Evolutionary conservation across 1,284 basidiomycete species (phyloP), one percentile per base, ranked within the genome.

Genomic region (Exsudoporus floridanus): DNA sequence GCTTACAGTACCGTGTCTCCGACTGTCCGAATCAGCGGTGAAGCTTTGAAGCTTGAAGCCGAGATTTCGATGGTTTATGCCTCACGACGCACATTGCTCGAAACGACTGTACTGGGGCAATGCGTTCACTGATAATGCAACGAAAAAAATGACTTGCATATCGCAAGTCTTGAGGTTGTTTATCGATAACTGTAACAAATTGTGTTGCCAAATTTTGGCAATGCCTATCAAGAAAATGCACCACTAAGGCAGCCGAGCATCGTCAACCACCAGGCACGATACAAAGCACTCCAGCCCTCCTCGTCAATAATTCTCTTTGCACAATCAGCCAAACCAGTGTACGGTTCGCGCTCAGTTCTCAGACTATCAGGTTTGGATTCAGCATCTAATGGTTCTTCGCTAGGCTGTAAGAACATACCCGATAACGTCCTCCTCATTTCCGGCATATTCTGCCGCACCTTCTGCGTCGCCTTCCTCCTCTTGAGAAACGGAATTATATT

Each of bases 211-310:
- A 19, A 10, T 2, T 30, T 16, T n/a, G 18, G 34, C 13, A 16
- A 43, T 14, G 40, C 23, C 23, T 30, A 54, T 54, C 49, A 82
- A 57, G 77, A 78, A 57, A 87, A 79, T 30, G 83, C 82, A 54
- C 81, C 84, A 33, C 70, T 70, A 40, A 89, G 67, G 31, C 83
- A 83, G 34, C 82, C 84, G 39, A 92, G 62, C 65, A 89, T 74
- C 2, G 92, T 93, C 58, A 92, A 72, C 89, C 90, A 94, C 90
- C 91, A 94, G 5, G 88, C 92, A 40, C 92, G 82, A 68, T 90
- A 94, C 54, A 95, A 71, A 5, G 89, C 81, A 56, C 71, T 70
- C 74, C 80, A 82, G 1, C 92, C 92, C 69, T 95, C 92, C 70
- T 95, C 92, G 46, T 88, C 79, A n/a, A 88, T 69, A 37, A 94